Percentiles rank a stretch among this genome's conserved stretches.
Evolutionary conservation across 352 stramenopile species (phyloP).

Genomic region (Globisporangium takayamanum): DNA sequence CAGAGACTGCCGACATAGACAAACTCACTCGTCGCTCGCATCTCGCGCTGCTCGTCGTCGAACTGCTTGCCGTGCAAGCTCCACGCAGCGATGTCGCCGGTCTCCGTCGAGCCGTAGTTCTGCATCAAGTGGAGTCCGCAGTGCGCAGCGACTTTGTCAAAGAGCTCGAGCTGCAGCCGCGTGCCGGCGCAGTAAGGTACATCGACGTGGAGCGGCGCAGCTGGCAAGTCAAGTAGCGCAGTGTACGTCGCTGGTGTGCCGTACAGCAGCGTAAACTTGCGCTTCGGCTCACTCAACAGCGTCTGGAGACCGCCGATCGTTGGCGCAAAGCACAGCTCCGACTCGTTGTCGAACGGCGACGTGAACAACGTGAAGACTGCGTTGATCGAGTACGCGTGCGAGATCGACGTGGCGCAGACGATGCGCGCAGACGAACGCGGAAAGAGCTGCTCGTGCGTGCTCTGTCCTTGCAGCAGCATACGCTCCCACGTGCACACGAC

Average conservation of each 20-base stretch:
- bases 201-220: conserved; percentile 48
- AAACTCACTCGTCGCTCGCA: conserved; percentile 21
- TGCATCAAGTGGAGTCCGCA: conserved; percentile 74
- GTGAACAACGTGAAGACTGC: conserved; percentile 74
- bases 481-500: conserved; percentile 65
- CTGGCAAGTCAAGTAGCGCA: conserved; percentile 42
- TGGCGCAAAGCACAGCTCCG: conserved; percentile 64
- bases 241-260: conserved; percentile 79
- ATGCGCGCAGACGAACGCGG: conserved; percentile 49
- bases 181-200: conserved; percentile 71
- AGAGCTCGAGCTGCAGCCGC: conserved; percentile 46
- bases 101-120: conserved; percentile 86
- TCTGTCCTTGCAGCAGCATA: conserved; percentile 75
- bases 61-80: conserved; percentile 39
- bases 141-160: conserved; percentile 37
- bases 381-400: conserved; percentile 85
- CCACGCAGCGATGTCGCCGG: conserved; percentile 73
- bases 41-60: conserved; percentile 28
- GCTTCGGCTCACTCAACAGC: conserved; percentile 29
- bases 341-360: conserved; percentile 50
- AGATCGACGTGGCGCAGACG: conserved; percentile 74
- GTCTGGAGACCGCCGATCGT: conserved; percentile 42
- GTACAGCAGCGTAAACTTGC: conserved; percentile 56
- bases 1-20: conserved; percentile 67
- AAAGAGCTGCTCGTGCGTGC: conserved; percentile 73